Evolutionary conservation across 805 yeast species (phyloP), one percentile per base, ranked within the genome.

Genomic region (Lachancea fermentati): DNA sequence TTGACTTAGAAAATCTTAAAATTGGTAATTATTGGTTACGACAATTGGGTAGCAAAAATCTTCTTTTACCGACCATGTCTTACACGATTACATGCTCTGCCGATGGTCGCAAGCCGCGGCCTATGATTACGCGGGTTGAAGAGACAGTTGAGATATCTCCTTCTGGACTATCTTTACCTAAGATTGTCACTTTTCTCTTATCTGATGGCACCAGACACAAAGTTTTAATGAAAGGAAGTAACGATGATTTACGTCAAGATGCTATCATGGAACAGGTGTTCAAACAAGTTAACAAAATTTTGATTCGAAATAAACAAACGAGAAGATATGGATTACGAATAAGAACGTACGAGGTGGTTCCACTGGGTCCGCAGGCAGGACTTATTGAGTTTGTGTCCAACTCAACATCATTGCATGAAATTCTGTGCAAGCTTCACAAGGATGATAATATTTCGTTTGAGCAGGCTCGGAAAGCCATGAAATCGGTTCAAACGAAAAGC

Each of bases 201-300:
- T 69, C 79, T 0, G 73, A 78, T 52, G 97, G 97, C 0, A 47
- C 60, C 0, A 52, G 42, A 0, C 81, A 76, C 44, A 76, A 69
- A 41, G 72, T 82, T 55, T 66, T 93, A 14, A 64, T 89, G 48
- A 93, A 93, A 57, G 86, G 86, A 18, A 88, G 95, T 4, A 73
- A 85, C 7, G 98, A 93, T 63, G 98, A 93, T 62, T 66, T 93
- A 38, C 68, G 97, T 37, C 98, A 94, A 62, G 99, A 93, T 63
- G 85, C 95, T 0, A 86, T 93, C 42, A 94, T 93, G 98, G 94
- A 91, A 58, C 97, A 93, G 57, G 97, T 91, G 1, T 93, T 94
- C 60, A 82, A 74, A 15, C 85, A 88, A 52, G 96, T 88, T 12
- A 88, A 89, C 54, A 62, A 68, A 11, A 73, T 87, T 28, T 70